Base-by-base conservation (phyloP, 192 early-diverging fungal species). In the Backusella tuberculispora region DNA sequence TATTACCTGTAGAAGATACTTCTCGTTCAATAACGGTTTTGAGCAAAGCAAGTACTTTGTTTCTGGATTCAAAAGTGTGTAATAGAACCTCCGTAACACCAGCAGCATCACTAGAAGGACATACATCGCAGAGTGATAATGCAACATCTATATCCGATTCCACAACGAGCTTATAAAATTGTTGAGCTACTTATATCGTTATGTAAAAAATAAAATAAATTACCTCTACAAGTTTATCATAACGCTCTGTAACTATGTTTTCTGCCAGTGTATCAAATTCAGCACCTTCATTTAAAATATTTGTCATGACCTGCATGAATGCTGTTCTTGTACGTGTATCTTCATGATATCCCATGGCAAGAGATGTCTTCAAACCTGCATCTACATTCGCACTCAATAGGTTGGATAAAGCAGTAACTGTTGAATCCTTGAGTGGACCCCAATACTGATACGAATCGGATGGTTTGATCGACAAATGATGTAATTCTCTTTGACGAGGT, bases 381-480 rank as follows among this genome's bases (percentile, higher is more conserved):
- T 95, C 94, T 65, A 95, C 81, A 83, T 96, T 96, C 7, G 91
- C 90, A 19, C 88, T 85, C 9, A 96, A 82, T 70, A 96, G 86
- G 73, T 94, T 91, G 43, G 93, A 92, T 66, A 96, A 76, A 0
- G 90, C 88, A 71, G 88, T 84, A 71, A 95, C 91, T 13, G 89
- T 85, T 50, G 83, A 29, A 4, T 73, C 72, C 17, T 73, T 73
- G 34, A 73, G n/a, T 44, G 60, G 29, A 10, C 38, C 63, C 72
- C 72, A 73, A n/a, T 73, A 60, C 17, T 73, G 56, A 17, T 41
- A 37, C 10, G 42, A 45, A 7, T 73, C 72, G 34, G 38, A 14
- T 14, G 53, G 63, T 21, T 44, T 73, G 12, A 65, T 42, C n/a
- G 41, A 63, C 29, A 63, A 64, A 69, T 47, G 4, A 15, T 69